phyloP scores from a whole-genome alignment of 1,139 yeast genomes.

The Sugiyamaella paludigena region DNA sequence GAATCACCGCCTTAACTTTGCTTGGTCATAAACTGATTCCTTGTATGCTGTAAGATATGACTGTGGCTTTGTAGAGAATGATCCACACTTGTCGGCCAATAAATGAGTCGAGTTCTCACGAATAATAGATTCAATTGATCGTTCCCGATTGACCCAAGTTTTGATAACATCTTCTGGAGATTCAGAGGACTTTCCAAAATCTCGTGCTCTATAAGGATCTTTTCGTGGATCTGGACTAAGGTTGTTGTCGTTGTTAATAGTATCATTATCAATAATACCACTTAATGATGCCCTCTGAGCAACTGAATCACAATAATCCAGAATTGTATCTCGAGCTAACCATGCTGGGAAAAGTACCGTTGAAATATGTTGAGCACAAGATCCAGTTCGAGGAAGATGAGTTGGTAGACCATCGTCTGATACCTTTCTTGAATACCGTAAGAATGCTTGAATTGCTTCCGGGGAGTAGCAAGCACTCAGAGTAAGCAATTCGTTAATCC shows the following conservation, averaged over 20 bases:
- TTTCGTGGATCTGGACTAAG: conserved; percentile 33
- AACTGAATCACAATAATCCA: conserved; percentile 32
- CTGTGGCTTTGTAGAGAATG: conserved; percentile 22
- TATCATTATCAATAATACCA: not conserved
- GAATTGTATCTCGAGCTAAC: conserved; percentile 33
- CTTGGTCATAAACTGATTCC: conserved; percentile 12
- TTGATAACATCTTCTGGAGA: conserved; percentile 29
- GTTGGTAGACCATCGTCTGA: conserved; percentile 31
- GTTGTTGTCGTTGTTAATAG: not conserved
- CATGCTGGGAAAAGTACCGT: conserved; percentile 35
- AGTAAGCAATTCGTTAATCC: conserved; percentile 19
- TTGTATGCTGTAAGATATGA: conserved; percentile 24
- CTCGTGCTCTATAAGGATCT: conserved; percentile 39
- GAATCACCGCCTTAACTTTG: too few species aligned
- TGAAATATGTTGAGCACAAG: conserved; percentile 31
- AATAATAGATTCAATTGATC: conserved; percentile 34
- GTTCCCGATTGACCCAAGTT: conserved; percentile 33
- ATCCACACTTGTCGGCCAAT: conserved; percentile 32
- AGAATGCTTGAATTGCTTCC: conserved; percentile 27
- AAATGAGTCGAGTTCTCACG: conserved; percentile 30
- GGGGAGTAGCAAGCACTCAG: conserved; percentile 30
- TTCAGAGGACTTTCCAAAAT: conserved; percentile 18
- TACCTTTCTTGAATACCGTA: conserved; percentile 27
- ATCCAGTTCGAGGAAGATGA: conserved; percentile 28
- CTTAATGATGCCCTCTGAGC: conserved; percentile 22